Evolutionary conservation across 169 alveolate species (phyloP), one percentile per base, ranked within the genome.

Genomic region (Cystoisospora suis): DNA sequence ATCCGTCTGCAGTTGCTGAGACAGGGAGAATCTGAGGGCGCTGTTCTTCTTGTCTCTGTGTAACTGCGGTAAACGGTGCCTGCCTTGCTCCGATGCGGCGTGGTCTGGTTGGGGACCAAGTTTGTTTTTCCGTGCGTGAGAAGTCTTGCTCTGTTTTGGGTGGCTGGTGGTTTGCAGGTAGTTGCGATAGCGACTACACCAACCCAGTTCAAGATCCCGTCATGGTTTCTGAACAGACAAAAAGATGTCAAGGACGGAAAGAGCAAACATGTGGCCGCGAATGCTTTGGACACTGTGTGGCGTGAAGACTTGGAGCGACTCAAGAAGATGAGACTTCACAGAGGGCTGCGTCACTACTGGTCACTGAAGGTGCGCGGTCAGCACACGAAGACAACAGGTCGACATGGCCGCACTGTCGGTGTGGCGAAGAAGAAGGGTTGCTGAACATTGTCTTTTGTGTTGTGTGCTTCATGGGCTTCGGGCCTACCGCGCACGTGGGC

Each of bases 281-380:
- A 99, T 96, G 94, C 93, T 81, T 94, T 98, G 89, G 99, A 99
- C 92, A 96, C 99, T 47, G 97, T 98, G 93, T 96, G 98, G 94
- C 99, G 99, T 96, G 99, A 98, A 95, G 99, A 99, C 95, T 95
- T 99, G 85, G 99, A 99, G 95, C 96, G 99, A 93, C 95, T 99
- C 96, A 99, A 98, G 98, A 98, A 98, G 96, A 98, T 98, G 96
- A 95, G 98, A 93, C 96, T 96, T 69, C 99, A 99, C 98, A 96
- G 99, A 94, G 99, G 99, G 34, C 97, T 98, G 94, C 98, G 99
- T 93, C 99, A 99, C 95, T 97, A 96, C 98, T 97, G 99, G 99
- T 99, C 99, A 92, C 96, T 98, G 81, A 97, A 98, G 94, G 99
- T 99, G 93, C 98, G 99, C 92, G 99, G 99, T 69, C 99, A 99